Base-by-base conservation (phyloP, 371 early-diverging fungal genomes). In the Actinomucor elegans region DNA sequence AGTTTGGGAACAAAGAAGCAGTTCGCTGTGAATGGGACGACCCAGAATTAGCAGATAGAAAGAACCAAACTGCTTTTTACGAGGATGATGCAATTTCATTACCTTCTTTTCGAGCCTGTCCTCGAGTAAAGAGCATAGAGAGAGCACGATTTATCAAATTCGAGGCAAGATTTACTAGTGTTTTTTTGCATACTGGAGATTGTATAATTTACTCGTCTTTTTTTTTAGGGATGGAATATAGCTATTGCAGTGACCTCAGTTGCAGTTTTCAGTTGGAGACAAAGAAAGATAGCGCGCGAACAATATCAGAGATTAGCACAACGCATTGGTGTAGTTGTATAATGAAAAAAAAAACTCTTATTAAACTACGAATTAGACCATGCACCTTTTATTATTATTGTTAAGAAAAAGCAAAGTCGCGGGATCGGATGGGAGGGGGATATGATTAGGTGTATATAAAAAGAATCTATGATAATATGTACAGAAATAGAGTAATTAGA, bases 21-120 rank as follows among this genome's bases (percentile, higher is more conserved):
- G 65, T 77, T 11, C 67, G 63, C 8, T 77, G 77, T 48, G 63
- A 71, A 44, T 77, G 71, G 71, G 64, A 73, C 35, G 74, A 73
- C 29, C 66, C 73, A 11, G 71, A 67, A 36, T 52, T 71, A 21
- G 62, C 63, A 18, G 71, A 66, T 17, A 57, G 42, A 20, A 59
- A 60, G 18, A 66, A 67, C n/a, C 62, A 70, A 29, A 70, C 67
- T 3, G 37, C 53, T 1, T 36, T 65, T 23, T 62, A 69, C 43
- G 75, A 75, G 15, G 50, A 63, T 44, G 67, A 75, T 41, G 67
- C 69, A 9, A 68, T 75, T 32, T 56, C 68, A 9, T 37, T 77
- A 46, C 77, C 77, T 8, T 54, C 64, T 0, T 77, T 65, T 38
- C 61, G 62, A 27, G 64, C 65, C 18, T 77, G 77, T 52, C 66